phyloP scores from a whole-genome alignment of 2,329 filamentous ascomycete genomes.

The Plectosphaerella cucumerina region DNA sequence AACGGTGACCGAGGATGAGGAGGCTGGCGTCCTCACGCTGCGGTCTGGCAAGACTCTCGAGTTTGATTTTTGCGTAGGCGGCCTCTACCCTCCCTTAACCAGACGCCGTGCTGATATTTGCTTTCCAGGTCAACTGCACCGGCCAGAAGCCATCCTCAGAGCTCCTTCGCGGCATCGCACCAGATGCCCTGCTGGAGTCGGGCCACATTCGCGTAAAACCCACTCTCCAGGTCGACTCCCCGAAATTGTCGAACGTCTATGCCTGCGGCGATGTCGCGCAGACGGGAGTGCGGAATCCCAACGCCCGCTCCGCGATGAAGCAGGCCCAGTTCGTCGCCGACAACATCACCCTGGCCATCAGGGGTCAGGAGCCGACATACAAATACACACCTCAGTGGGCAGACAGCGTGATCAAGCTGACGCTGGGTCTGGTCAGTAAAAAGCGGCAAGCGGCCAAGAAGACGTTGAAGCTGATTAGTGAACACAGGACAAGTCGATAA shows the following conservation, averaged over 20 bases:
- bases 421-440: constrained; percentile 43
- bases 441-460: neutral
- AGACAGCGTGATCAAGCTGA: constrained; percentile 49
- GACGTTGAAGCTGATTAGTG: neutral
- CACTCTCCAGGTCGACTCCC: constrained; percentile 52
- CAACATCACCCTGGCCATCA: constrained; percentile 47
- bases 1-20: constrained; percentile 29
- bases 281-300: constrained; percentile 43
- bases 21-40: constrained; percentile 35
- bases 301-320: constrained; percentile 48
- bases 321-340: constrained; percentile 50
- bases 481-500: constrained; percentile 38
- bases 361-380: constrained; percentile 31
- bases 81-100: neutral
- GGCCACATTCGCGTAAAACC: constrained; percentile 50
- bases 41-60: constrained; percentile 37
- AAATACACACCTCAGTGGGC: constrained; percentile 39
- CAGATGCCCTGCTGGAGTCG: constrained; percentile 36
- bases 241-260: constrained; percentile 48
- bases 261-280: constrained; percentile 62
- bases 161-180: constrained; percentile 39
- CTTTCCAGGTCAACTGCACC: constrained; percentile 49
- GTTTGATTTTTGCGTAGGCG: constrained; percentile 46
- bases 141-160: constrained; percentile 55
- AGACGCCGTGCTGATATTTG: constrained; percentile 4